phyloP scores from a whole-genome alignment of 2,329 filamentous ascomycete species.

The Aureobasidium namibiae region DNA sequence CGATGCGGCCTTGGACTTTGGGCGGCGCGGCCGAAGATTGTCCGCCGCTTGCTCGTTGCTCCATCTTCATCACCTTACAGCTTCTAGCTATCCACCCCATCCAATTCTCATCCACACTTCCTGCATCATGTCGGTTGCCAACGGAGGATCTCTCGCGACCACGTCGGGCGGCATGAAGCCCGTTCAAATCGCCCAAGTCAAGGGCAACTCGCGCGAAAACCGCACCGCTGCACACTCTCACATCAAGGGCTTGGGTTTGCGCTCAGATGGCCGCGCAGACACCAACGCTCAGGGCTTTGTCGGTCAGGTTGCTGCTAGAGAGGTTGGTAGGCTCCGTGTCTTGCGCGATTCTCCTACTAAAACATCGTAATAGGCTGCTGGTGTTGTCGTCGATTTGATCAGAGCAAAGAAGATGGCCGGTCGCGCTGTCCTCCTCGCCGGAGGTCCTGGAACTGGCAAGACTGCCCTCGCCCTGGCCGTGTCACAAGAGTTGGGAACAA shows the following conservation, averaged over 20 bases:
- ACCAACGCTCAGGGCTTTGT: slow-evolving; percentile 75
- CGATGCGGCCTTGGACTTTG: not conserved
- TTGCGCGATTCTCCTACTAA: not conserved
- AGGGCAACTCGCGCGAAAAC: slow-evolving; percentile 60
- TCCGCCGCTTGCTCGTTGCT: not conserved
- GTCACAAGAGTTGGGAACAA: slow-evolving; percentile 93
- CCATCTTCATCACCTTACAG: not conserved
- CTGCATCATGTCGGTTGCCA: slow-evolving; percentile 8
- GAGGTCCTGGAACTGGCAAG: slow-evolving; percentile 93
- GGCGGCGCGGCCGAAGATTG: not conserved
- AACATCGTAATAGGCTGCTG: slow-evolving; percentile 56
- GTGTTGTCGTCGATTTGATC: slow-evolving; percentile 92
- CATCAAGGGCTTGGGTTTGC: slow-evolving; percentile 89
- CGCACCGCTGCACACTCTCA: slow-evolving; percentile 95
- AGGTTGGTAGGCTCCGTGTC: slow-evolving; percentile 30
- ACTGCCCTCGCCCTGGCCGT: slow-evolving; percentile 92
- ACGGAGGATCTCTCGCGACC: slow-evolving; percentile 7
- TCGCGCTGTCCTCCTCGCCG: slow-evolving; percentile 83
- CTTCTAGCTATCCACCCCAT: slow-evolving; percentile 4
- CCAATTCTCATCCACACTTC: not conserved
- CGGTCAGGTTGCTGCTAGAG: slow-evolving; percentile 77
- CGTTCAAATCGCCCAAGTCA: slow-evolving; percentile 29
- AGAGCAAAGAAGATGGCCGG: slow-evolving; percentile 96
- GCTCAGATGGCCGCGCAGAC: slow-evolving; percentile 77
- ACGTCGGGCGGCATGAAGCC: slow-evolving; percentile 23